Base-by-base conservation (phyloP, 2,329 filamentous ascomycete genomes). In the Fusarium oligoseptatum region DNA sequence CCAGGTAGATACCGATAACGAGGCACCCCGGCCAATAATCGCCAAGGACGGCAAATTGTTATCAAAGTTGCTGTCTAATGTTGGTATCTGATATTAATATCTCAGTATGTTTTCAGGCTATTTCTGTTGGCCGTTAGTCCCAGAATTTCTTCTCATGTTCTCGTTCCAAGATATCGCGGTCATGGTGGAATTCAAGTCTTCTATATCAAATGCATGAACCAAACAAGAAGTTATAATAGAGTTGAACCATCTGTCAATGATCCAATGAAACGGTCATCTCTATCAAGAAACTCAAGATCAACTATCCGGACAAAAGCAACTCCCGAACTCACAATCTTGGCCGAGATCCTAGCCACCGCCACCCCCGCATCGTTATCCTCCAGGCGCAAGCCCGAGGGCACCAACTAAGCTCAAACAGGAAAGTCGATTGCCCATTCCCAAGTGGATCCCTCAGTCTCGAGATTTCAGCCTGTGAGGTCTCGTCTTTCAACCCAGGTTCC, bases 401-500 rank as follows among this genome's bases (percentile, higher is more conserved):
- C 20, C 22, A 9, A 5, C 72, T 77, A 77, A 2, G 10, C 70
- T 32, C 1, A 48, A 77, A 56, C 8, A 8, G 67, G 76, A 34
- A 78, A 70, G 2, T 77, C 29, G 76, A 78, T 78, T 78, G 76
- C 68, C 76, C 74, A 78, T 71, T 72, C 2, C 6, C 4, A 10
- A 66, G 72, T 36, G 74, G 72, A 61, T 56, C 58, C 11, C 22
- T 1, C 24, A 62, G 56, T 41, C 67, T 24, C 64, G 57, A 66
- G 68, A 24, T 24, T n/a, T 17, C 22, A 57, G 15, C 56, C 56
- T 37, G 24, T 58, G 10, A 41, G 34, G 3, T 27, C n/a, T 37
- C 29, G 14, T 6, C 24, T 6, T 37, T 15, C 36, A 8, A 22
- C 57, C 41, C 34, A 39, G 45, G 36, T 72, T 74, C 74, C 73